Conservation (phyloP, 352 stramenopile species). For the Globisporangium cylindrosporum region DNA sequence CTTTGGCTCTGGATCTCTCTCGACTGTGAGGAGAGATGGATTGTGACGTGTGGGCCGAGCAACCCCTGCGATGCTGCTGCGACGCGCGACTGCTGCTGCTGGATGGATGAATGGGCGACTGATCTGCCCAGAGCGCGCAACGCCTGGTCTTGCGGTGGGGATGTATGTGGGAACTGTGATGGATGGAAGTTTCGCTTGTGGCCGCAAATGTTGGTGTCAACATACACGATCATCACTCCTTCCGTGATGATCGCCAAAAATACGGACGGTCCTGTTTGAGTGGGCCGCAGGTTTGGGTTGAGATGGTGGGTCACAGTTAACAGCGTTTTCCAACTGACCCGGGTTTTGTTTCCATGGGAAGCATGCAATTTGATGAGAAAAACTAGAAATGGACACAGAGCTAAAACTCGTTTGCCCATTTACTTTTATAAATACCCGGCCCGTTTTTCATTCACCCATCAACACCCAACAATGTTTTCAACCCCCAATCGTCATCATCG, state of each 20-base stretch:
- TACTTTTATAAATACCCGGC: not conserved
- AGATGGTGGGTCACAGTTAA: not conserved
- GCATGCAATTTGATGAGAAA: not conserved
- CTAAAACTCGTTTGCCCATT: not conserved
- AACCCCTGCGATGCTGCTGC: constrained; percentile 3
- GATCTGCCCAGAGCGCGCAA: not conserved
- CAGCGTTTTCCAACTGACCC: not conserved
- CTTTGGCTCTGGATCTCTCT: constrained; percentile 2
- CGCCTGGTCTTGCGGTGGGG: not conserved
- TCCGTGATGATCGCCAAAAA: not conserved
- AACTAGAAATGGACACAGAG: not conserved
- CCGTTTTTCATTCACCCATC: constrained; percentile 3
- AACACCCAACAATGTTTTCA: constrained; percentile 3
- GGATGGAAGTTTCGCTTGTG: constrained; percentile 5
- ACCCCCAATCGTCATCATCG: constrained; percentile 1
- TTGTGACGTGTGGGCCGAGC: not conserved
- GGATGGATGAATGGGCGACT: not conserved
- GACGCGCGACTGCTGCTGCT: not conserved
- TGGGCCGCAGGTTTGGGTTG: not conserved
- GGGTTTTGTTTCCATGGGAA: not conserved
- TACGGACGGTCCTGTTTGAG: constrained; percentile 1
- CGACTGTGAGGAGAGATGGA: not conserved
- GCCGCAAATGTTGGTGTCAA: constrained; percentile 7
- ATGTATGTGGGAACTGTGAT: not conserved
- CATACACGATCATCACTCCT: constrained; percentile 9